Evolutionary conservation across 768 basidiomycete genomes (phyloP).

Genomic region (Porphyrellus cyaneotinctus): DNA sequence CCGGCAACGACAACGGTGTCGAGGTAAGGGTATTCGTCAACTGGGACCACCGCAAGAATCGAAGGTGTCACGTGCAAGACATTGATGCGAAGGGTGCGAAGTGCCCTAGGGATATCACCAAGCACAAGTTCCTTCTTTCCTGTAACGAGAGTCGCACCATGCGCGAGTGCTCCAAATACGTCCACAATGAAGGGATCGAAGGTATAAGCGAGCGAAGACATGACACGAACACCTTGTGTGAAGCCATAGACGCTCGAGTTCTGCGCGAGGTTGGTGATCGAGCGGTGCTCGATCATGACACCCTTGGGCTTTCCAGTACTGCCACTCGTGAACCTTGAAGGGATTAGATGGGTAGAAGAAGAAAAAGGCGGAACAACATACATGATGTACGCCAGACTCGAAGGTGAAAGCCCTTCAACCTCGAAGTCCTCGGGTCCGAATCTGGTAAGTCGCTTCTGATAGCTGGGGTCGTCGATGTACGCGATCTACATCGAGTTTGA

Average conservation of each 20-base stretch:
- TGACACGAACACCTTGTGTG: slow-evolving; percentile 19
- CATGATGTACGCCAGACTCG: slow-evolving; percentile 27
- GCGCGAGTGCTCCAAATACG: slow-evolving; percentile 17
- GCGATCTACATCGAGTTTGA: slow-evolving; percentile 15
- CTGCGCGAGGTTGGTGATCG: slow-evolving; percentile 20
- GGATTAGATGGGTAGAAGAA: not conserved
- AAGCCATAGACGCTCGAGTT: slow-evolving; percentile 23
- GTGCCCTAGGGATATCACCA: slow-evolving; percentile 26
- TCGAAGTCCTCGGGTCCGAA: slow-evolving; percentile 17
- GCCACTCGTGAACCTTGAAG: slow-evolving; percentile 20
- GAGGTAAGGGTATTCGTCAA: slow-evolving; percentile 25
- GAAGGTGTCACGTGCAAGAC: slow-evolving; percentile 31
- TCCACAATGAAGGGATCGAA: slow-evolving; percentile 26
- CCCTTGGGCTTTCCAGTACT: slow-evolving; percentile 24
- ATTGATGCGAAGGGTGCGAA: slow-evolving; percentile 24
- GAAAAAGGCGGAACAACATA: slow-evolving; percentile 3
- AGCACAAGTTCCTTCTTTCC: slow-evolving; percentile 28
- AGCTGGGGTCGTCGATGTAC: slow-evolving; percentile 29
- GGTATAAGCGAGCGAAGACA: slow-evolving; percentile 29
- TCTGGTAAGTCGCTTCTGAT: slow-evolving; percentile 20
- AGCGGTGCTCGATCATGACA: slow-evolving; percentile 23
- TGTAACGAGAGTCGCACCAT: slow-evolving; percentile 20
- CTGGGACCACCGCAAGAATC: slow-evolving; percentile 26
- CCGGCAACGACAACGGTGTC: slow-evolving; percentile 27
- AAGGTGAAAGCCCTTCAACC: slow-evolving; percentile 18